A percentile compares a stretch with the other conserved stretches of the same genome.
These are phyloP conservation scores for Aspergillus candidus DNA, from an alignment of 2,329 filamentous ascomycete species.

Conservation along the genomic window DNA sequence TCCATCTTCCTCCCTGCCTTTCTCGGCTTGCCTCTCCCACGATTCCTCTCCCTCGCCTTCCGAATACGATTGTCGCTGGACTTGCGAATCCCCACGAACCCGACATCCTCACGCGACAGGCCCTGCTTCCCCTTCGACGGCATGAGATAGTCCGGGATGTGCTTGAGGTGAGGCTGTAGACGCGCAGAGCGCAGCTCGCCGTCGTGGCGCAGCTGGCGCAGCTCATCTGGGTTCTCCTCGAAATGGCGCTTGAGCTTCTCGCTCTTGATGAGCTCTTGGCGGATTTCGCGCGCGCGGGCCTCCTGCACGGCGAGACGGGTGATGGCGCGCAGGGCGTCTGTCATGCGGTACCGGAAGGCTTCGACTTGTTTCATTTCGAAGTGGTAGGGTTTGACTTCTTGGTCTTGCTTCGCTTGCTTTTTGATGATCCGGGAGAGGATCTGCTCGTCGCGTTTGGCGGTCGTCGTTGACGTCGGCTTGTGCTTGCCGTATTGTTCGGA, in stretches of 20 bases:
- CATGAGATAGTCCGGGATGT: constrained; percentile 89
- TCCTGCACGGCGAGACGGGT: constrained; percentile 86
- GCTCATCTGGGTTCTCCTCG: constrained; percentile 88
- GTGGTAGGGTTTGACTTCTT: constrained; percentile 80
- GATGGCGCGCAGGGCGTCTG: constrained; percentile 82
- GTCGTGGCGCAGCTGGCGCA: constrained; percentile 84
- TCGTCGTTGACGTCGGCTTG: constrained; percentile 71
- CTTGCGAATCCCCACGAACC: constrained; percentile 65
- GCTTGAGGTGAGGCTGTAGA: constrained; percentile 82
- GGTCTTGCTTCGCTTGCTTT: constrained; percentile 70
- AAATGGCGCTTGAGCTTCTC: constrained; percentile 94
- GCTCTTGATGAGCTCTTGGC: constrained; percentile 83
- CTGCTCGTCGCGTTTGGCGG: constrained; percentile 76
- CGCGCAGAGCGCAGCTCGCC: constrained; percentile 76
- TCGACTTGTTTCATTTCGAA: constrained; percentile 95
- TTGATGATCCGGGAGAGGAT: constrained; percentile 72
- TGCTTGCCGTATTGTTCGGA: constrained; percentile 79
- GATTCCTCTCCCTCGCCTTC: constrained; percentile 43
- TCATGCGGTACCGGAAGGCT: constrained; percentile 90
- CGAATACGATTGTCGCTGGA: constrained; percentile 46
- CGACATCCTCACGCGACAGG: constrained; percentile 59
- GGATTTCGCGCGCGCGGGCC: constrained; percentile 78
- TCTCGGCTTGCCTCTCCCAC: constrained; percentile 40
- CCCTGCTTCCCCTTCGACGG: constrained; percentile 69
- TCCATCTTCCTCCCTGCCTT: constrained; percentile 60